phyloP scores from a whole-genome alignment of 805 yeast genomes.

The Kregervanrija pseudodelftensis region DNA sequence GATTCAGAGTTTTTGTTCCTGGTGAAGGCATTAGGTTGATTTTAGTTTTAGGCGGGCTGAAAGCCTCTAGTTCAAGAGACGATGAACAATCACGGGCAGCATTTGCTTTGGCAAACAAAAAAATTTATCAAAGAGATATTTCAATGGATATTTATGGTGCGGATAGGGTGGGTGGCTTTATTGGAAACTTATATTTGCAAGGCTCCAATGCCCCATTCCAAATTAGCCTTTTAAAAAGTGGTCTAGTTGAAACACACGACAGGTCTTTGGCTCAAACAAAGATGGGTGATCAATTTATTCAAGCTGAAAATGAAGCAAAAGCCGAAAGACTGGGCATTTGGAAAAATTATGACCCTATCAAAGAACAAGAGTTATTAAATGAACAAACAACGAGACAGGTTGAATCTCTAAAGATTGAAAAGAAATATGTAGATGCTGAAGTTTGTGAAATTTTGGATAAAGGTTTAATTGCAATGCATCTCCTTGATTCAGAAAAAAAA shows the following conservation, averaged over 20 bases:
- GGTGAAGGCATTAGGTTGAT: slow-evolving; percentile 64
- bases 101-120: slow-evolving; percentile 43
- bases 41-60: slow-evolving; percentile 70
- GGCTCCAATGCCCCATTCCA: slow-evolving; percentile 51
- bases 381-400: slow-evolving; percentile 12
- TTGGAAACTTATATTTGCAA: slow-evolving; percentile 58
- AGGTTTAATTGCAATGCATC: slow-evolving; percentile 42
- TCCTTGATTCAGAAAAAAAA: slow-evolving; percentile 31
- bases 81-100: slow-evolving; percentile 41
- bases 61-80: slow-evolving; percentile 33
- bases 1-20: slow-evolving; percentile 62
- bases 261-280: slow-evolving; percentile 55
- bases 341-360: slow-evolving; percentile 46
- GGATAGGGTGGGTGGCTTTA: slow-evolving; percentile 76
- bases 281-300: slow-evolving; percentile 43
- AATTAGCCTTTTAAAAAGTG: slow-evolving; percentile 48
- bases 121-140: slow-evolving; percentile 65
- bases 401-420: slow-evolving; percentile 22
- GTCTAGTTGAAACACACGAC: slow-evolving; percentile 59
- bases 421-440: slow-evolving; percentile 42
- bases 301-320: slow-evolving; percentile 60
- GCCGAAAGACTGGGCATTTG: slow-evolving; percentile 54
- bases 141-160: slow-evolving; percentile 59
- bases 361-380: slow-evolving; percentile 24
- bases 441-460: slow-evolving; percentile 39